A percentile compares a stretch with the other conserved stretches of the same genome.
These are phyloP conservation scores for Magnolia kwangsiensis DNA, from an alignment of 164 flowering plant species.

Conservation along the genomic window DNA sequence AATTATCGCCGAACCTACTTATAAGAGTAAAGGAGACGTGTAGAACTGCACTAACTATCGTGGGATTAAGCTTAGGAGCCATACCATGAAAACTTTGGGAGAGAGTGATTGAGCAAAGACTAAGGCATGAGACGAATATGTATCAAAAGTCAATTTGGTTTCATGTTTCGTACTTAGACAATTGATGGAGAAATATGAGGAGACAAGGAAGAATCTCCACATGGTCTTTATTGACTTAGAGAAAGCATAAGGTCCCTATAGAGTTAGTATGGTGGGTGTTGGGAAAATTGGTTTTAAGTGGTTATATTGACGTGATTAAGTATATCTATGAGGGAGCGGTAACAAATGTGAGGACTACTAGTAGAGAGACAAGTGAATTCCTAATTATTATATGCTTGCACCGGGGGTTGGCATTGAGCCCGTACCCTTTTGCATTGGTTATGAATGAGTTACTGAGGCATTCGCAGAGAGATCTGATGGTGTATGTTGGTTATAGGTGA, in stretches of 20 bases:
- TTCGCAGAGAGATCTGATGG: not conserved
- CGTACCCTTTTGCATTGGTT: not conserved
- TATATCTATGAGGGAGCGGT: not conserved
- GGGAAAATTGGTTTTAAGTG: not conserved
- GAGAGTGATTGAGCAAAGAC: too few relatives aligned
- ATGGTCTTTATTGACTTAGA: too few relatives aligned
- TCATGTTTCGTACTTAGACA: too few relatives aligned
- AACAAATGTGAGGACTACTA: not conserved
- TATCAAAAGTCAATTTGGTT: too few relatives aligned
- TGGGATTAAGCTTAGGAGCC: too few relatives aligned
- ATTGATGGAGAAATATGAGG: too few relatives aligned
- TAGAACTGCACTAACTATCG: too few relatives aligned
- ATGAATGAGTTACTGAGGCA: not conserved
- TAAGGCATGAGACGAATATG: too few relatives aligned
- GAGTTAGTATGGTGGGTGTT: not conserved
- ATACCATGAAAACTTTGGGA: too few relatives aligned
- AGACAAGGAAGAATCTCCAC: too few relatives aligned
- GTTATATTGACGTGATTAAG: not conserved
- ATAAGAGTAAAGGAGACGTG: too few relatives aligned
- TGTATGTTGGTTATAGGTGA: not conserved
- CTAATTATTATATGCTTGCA: not conserved
- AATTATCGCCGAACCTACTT: too few relatives aligned
- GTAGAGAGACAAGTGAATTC: not conserved
- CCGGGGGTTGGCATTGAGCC: not conserved
- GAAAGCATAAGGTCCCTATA: not conserved